Conservation (phyloP, 306 rosid genomes). For the Dalbergia oliveri region DNA sequence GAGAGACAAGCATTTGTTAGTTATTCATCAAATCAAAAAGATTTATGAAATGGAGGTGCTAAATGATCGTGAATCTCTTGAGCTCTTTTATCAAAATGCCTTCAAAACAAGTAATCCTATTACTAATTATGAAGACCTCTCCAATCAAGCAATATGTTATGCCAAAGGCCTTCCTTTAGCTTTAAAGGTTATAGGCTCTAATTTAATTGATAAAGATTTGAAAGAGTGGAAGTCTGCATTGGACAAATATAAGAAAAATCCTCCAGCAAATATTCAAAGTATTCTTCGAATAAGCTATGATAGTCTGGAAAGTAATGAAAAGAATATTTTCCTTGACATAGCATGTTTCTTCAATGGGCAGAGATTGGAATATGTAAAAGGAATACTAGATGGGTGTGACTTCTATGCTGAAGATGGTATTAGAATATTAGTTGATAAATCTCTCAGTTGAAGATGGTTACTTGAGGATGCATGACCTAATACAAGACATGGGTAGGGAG, state of each 20-base stretch:
- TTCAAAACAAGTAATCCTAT: background rate
- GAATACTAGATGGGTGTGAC: background rate
- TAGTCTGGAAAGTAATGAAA: background rate
- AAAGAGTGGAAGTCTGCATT: background rate
- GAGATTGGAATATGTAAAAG: too few species aligned
- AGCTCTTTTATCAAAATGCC: too few species aligned
- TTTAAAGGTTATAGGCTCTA: background rate
- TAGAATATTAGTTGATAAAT: too few species aligned
- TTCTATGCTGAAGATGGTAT: too few species aligned
- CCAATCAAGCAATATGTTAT: background rate
- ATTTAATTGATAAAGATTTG: background rate
- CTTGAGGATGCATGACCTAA: background rate
- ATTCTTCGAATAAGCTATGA: too few species aligned
- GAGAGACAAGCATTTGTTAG: background rate
- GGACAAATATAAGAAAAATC: background rate
- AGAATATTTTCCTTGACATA: background rate
- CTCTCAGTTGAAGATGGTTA: too few species aligned
- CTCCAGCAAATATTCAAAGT: background rate
- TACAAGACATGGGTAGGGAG: slow-evolving; percentile 16
- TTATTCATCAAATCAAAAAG: background rate
- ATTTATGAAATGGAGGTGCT: background rate
- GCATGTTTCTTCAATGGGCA: background rate
- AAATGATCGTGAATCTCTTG: background rate
- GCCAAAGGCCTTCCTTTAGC: slow-evolving; percentile 12
- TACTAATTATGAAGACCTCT: background rate